A percentile compares a stretch with the other conserved stretches of the same genome.
Evolutionary conservation across 2,329 filamentous ascomycete species (phyloP).

Genomic region (Parastagonospora avenae): DNA sequence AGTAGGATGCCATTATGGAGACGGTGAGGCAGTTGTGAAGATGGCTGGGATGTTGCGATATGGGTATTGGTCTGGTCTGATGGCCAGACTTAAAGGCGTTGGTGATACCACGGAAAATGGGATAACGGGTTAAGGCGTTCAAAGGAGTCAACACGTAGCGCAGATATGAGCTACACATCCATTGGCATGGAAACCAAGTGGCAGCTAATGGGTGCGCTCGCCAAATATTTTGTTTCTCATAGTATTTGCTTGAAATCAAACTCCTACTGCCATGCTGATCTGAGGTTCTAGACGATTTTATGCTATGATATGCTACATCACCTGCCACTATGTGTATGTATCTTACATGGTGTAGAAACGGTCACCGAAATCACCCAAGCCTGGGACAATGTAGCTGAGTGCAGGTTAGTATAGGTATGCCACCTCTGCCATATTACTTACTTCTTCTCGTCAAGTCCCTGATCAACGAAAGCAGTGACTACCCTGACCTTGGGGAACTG

Average conservation of each 20-base stretch:
- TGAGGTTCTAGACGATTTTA: too few relatives aligned
- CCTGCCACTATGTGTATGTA: background rate
- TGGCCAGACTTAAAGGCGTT: background rate
- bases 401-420: conserved; percentile 9
- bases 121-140: background rate
- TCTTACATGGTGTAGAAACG: conserved; percentile 87
- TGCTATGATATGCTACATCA: background rate
- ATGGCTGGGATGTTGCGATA: background rate
- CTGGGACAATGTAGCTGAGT: conserved; percentile 87
- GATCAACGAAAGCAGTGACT: conserved; percentile 93
- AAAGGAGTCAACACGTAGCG: conserved; percentile 5
- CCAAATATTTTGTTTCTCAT: too few relatives aligned
- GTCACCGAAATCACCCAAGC: conserved; percentile 93
- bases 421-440: conserved; percentile 55
- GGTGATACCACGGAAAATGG: conserved; percentile 15
- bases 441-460: conserved; percentile 98
- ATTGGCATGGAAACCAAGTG: too few relatives aligned
- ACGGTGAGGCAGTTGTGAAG: background rate
- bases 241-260: too few relatives aligned
- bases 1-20: conserved; percentile 11
- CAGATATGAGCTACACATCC: conserved; percentile 7
- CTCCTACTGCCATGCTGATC: too few relatives aligned
- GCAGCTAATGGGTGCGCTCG: too few relatives aligned
- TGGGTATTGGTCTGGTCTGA: background rate
- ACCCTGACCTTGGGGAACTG: conserved; percentile 89